Percentiles rank a stretch among this genome's conserved stretches.
These are phyloP conservation scores for Colletotrichum limetticola DNA, from an alignment of 2,329 filamentous ascomycete genomes.

Conservation along the genomic window DNA sequence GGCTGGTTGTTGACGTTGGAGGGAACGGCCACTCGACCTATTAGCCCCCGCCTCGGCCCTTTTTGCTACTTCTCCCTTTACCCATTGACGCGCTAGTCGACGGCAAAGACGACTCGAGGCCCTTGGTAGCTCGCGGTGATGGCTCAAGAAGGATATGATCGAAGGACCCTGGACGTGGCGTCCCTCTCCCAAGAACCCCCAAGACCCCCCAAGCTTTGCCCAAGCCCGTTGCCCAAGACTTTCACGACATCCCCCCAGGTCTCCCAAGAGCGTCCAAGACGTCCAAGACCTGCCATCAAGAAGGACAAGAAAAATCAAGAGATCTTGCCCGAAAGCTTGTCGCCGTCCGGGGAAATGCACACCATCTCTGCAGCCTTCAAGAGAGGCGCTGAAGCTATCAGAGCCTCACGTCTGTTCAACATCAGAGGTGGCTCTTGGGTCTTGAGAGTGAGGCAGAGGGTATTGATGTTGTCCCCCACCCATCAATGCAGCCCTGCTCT, in stretches of 20 bases:
- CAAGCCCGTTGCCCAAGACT: background rate
- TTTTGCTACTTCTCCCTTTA: background rate
- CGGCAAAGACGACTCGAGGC: background rate
- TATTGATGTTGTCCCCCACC: background rate
- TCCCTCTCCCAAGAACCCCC: background rate
- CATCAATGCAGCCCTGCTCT: background rate
- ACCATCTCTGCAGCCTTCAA: background rate
- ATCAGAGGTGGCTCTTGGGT: background rate
- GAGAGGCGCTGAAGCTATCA: background rate
- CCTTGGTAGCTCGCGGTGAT: slow-evolving; percentile 8
- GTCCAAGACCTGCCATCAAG: slow-evolving; percentile 25
- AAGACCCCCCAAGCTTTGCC: slow-evolving; percentile 20
- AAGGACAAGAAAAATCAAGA: slow-evolving; percentile 24
- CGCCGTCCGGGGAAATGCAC: slow-evolving; percentile 2
- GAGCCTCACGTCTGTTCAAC: background rate
- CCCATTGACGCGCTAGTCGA: slow-evolving; percentile 7
- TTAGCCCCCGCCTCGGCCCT: background rate
- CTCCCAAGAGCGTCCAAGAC: slow-evolving; percentile 20
- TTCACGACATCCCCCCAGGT: background rate
- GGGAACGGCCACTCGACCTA: background rate
- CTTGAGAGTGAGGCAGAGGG: background rate
- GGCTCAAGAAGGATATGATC: slow-evolving; percentile 1
- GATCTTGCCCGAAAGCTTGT: slow-evolving; percentile 27
- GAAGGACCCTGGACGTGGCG: slow-evolving; percentile 13
- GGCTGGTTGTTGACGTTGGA: no score